Evolutionary conservation across 495 filamentous ascomycete genomes (phyloP), one percentile per base, ranked within the genome.

Genomic region (Penicillium diatomitis): DNA sequence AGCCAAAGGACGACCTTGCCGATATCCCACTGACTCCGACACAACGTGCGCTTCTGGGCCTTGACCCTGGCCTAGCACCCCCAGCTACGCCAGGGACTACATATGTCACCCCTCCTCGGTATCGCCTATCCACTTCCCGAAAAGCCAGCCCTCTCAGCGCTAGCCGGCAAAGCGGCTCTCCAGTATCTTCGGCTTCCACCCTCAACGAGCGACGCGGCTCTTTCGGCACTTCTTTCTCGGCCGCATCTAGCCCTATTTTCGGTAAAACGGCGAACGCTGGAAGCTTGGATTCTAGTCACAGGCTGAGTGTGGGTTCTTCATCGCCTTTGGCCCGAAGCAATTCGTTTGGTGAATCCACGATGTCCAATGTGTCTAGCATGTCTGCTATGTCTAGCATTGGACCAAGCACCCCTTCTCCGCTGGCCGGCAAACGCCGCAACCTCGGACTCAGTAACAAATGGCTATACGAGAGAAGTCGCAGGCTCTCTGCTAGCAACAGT

Each of bases 1-100:
- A 81, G 43, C 66, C 69, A 5, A 77, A 74, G 48, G 90, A 95
- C 64, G 79, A 91, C 51, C 75, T 96, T 50, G 72, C 81, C 54
- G 91, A 98, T 63, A 94, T 98, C 42, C 82, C 92, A 51, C 76
- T 98, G 45, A 96, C 90, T 4, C 88, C 92, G 27, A 82, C 83
- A 8, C 92, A 98, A 65, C 86, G 92, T 37, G 74, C 79, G 45
- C 79, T 95, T 11, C 76, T 98, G 12, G 90, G 90, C 8, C 80
- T 98, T 7, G 78, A 85, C 44, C 86, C 88, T 5, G 82, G 73
- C 38, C 70, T 76, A 3, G 68, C 70, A 3, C 70, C 74, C n/a
- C 77, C 85, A 3, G 68, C 76, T 3, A 89, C 87, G 0, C 82
- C 87, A 0, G 74, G 71, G 3, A 74, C 70, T 33, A 75, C 77